These are phyloP conservation scores for Leccinum imitatum DNA, from an alignment of 768 basidiomycete genomes.

Conservation along the genomic window DNA sequence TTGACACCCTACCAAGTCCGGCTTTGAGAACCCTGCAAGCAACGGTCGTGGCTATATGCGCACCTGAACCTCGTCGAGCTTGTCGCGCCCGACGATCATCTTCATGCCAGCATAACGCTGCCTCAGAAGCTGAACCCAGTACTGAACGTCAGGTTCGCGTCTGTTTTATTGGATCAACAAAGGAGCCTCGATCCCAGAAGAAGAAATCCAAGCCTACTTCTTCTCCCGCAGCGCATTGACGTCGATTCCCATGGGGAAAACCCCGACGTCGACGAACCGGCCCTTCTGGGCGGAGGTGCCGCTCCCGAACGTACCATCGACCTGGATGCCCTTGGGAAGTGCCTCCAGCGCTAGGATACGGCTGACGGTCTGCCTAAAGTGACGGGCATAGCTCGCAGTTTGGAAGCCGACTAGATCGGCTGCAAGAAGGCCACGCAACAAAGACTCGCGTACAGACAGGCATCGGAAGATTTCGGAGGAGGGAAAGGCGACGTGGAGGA, in stretches of 20 bases:
- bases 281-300: slow-evolving; percentile 28
- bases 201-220: slow-evolving; percentile 43
- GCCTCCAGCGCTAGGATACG: slow-evolving; percentile 81
- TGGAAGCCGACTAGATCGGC: slow-evolving; percentile 95
- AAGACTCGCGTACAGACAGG: slow-evolving; percentile 71
- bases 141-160: slow-evolving; percentile 71
- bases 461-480: slow-evolving; percentile 95
- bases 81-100: slow-evolving; percentile 84
- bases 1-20: slow-evolving; percentile 54
- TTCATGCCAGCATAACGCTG: slow-evolving; percentile 86
- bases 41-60: not conserved
- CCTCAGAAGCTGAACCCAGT: slow-evolving; percentile 78
- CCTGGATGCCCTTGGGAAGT: slow-evolving; percentile 78
- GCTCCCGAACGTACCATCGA: slow-evolving; percentile 34
- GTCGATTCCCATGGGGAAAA: slow-evolving; percentile 92
- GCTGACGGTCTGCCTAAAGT: slow-evolving; percentile 82
- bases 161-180: slow-evolving; percentile 36
- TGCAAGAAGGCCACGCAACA: slow-evolving; percentile 86
- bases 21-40: not conserved
- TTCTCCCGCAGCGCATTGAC: slow-evolving; percentile 64
- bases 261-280: slow-evolving; percentile 80
- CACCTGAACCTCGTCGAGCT: slow-evolving; percentile 82
- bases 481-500: slow-evolving; percentile 96
- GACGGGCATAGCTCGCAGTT: slow-evolving; percentile 77
- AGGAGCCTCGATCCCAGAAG: slow-evolving; percentile 3